Percentiles rank a stretch among this genome's conserved stretches.
phyloP scores from a whole-genome alignment of 2,329 filamentous ascomycete genomes.

The Paecilomyces fulvus region DNA sequence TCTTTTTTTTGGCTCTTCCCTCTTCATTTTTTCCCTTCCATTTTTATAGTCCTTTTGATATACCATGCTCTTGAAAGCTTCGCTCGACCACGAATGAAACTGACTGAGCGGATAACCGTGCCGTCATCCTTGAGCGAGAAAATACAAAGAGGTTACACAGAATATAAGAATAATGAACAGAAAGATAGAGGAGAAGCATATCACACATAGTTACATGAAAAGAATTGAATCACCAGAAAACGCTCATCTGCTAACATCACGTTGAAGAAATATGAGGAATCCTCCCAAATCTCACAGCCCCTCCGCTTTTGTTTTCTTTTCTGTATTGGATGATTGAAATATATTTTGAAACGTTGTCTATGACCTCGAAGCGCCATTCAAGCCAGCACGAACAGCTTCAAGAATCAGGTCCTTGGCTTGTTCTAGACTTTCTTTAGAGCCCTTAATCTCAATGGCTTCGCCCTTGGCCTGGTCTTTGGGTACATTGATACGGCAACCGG shows the following conservation, averaged over 20 bases:
- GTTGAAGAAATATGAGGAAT: background rate
- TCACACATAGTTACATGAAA: background rate
- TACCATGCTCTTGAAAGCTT: background rate
- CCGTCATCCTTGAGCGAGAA: background rate
- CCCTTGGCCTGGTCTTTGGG: conserved; percentile 65
- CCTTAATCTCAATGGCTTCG: conserved; percentile 86
- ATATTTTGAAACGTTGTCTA: background rate
- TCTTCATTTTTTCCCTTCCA: background rate
- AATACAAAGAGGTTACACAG: background rate
- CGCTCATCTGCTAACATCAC: background rate
- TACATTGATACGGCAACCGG: conserved; percentile 87
- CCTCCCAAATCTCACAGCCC: background rate
- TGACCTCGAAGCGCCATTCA: conserved; percentile 11
- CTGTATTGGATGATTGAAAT: background rate
- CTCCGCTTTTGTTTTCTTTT: background rate
- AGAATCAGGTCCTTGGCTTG: conserved; percentile 83
- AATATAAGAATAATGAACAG: background rate
- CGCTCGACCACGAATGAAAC: background rate
- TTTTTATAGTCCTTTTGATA: background rate
- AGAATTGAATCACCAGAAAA: background rate
- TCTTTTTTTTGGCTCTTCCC: background rate
- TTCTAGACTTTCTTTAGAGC: conserved; percentile 70
- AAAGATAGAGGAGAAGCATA: background rate
- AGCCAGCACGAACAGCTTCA: conserved; percentile 57
- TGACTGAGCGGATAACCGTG: background rate